phyloP scores from a whole-genome alignment of 305 asterid species.

The Withania somnifera region DNA sequence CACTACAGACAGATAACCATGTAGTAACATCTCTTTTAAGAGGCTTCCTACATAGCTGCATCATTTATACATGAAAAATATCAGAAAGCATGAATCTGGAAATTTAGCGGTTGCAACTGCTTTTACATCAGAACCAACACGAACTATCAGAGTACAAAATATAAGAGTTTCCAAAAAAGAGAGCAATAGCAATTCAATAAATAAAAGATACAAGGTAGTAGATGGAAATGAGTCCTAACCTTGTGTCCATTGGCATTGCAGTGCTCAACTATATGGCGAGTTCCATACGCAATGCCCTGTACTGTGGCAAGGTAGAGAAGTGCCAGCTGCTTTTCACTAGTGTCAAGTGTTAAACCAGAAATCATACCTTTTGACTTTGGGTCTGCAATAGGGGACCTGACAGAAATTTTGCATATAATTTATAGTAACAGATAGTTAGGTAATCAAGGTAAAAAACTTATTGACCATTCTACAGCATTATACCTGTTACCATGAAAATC shows the following conservation, averaged over 20 bases:
- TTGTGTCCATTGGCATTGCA: conserved; percentile 91
- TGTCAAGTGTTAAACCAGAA: conserved; percentile 76
- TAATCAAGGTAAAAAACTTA: neutral
- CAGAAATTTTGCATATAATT: conserved; percentile 21
- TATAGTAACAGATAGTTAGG: neutral
- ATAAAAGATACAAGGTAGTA: neutral
- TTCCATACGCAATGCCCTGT: conserved; percentile 91
- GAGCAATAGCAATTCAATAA: neutral
- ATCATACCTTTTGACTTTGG: conserved; percentile 81
- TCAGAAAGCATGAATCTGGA: too few relatives aligned
- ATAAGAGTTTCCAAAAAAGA: too few relatives aligned
- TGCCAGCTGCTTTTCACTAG: conserved; percentile 82
- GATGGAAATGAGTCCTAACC: conserved; percentile 24
- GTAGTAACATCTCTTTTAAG: too few relatives aligned
- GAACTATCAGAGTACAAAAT: too few relatives aligned
- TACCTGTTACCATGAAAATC: conserved; percentile 99
- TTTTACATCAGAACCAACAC: too few relatives aligned
- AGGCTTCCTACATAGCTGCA: too few relatives aligned
- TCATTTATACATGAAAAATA: too few relatives aligned
- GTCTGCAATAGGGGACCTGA: conserved; percentile 96
- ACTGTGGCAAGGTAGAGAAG: conserved; percentile 78
- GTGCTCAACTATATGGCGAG: conserved; percentile 91
- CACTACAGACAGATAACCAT: too few relatives aligned
- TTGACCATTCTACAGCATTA: neutral
- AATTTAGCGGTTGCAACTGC: too few relatives aligned